phyloP scores from a whole-genome alignment of 192 early-diverging fungal species.

The Lunasporangiospora selenospora region DNA sequence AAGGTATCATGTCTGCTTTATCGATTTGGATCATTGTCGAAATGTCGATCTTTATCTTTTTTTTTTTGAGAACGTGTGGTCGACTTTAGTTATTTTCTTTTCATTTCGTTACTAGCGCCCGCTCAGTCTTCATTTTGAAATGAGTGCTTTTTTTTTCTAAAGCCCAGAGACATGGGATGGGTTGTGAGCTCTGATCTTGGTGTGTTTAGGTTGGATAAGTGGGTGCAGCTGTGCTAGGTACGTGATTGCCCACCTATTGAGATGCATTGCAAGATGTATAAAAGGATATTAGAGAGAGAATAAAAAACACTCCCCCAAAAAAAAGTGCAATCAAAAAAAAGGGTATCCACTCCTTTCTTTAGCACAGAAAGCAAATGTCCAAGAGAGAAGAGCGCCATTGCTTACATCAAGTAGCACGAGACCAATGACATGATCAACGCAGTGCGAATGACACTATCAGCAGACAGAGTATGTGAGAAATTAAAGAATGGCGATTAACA shows the following conservation, averaged over 20 bases:
- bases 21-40: neutral
- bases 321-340: too few relatives aligned
- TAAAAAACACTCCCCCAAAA: neutral
- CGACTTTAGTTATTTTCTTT: neutral
- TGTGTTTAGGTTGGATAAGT: slow-evolving; percentile 76
- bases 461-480: too few relatives aligned
- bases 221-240: slow-evolving; percentile 90
- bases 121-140: neutral
- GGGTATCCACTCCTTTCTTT: neutral
- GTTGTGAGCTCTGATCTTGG: slow-evolving; percentile 61
- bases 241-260: slow-evolving; percentile 87
- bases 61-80: neutral
- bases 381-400: neutral
- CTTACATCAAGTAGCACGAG: slow-evolving; percentile 71
- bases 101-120: neutral
- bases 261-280: neutral
- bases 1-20: neutral
- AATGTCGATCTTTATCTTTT: too few relatives aligned
- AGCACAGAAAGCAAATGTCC: neutral
- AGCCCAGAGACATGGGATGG: too few relatives aligned
- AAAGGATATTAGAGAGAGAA: neutral
- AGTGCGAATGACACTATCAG: slow-evolving; percentile 60
- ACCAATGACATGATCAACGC: slow-evolving; percentile 62
- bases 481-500: too few relatives aligned
- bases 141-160: too few relatives aligned